Evolutionary conservation across 139 green algal species (phyloP).

Genomic region (Micractinium sp.): DNA sequence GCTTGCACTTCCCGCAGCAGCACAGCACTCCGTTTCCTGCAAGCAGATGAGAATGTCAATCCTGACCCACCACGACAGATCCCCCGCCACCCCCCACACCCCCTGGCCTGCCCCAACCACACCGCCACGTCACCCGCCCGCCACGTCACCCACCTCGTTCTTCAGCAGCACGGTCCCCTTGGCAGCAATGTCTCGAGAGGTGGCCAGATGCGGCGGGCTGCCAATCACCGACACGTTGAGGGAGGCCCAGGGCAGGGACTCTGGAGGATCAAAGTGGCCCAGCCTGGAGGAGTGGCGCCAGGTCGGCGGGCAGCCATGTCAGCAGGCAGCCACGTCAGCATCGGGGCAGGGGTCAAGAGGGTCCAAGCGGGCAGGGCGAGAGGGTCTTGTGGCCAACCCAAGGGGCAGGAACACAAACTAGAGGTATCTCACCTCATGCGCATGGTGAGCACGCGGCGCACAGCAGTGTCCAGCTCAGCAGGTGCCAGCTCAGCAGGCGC

Average conservation of each 20-base stretch:
- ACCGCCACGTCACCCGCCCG: too few relatives aligned
- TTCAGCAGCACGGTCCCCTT: slow-evolving; percentile 14
- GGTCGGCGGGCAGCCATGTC: background rate
- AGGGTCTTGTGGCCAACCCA: too few relatives aligned
- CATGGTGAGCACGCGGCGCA: background rate
- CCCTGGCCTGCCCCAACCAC: too few relatives aligned
- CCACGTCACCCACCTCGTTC: background rate
- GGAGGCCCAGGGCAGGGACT: background rate
- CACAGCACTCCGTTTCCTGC: background rate
- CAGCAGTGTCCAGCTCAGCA: background rate
- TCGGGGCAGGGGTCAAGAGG: background rate
- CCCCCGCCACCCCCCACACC: too few relatives aligned
- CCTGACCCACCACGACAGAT: background rate
- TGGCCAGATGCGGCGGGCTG: background rate
- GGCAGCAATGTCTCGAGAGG: background rate
- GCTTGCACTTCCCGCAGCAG: background rate
- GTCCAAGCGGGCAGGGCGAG: too few relatives aligned
- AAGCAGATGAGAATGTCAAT: background rate
- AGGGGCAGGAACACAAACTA: background rate
- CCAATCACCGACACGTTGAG: background rate
- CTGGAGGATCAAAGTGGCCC: slow-evolving; percentile 3
- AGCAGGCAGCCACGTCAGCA: background rate
- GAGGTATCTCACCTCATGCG: background rate
- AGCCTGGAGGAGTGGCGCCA: background rate
- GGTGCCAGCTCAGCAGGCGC: background rate